Evolutionary conservation across 2,329 filamentous ascomycete genomes (phyloP), one percentile per base, ranked within the genome.

Genomic region (Fusarium incarnatum): DNA sequence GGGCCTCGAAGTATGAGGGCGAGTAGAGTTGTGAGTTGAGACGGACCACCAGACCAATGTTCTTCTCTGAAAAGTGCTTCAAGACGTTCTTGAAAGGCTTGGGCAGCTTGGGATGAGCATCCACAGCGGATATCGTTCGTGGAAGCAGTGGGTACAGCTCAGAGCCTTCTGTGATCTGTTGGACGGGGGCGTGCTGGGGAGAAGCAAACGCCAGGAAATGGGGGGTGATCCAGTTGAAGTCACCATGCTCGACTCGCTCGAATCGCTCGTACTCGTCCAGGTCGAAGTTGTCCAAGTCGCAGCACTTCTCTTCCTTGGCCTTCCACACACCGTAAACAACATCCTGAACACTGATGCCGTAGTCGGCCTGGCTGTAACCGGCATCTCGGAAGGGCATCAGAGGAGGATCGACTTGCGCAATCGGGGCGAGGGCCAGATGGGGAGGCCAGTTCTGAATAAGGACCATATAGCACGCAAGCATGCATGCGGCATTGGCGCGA

Each of bases 181-280:
- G 87, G 15, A 92, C 88, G 8, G 94, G 93, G 60, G 88, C 86
- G 76, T 94, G 91, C 80, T 98, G 94, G 13, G 96, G 96, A 22
- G 95, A 98, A 46, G 96, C 96, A 79, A 99, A 98, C 23, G 96
- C 96, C 54, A 99, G 88, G 83, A 99, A 99, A 77, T 94, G 86
- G 11, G 95, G 94, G 8, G 94, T 97, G 63, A 99, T 88, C 96
- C 96, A 99, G 88, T 99, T 99, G 91, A 99, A 99, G 83, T 99
- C 96, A 69, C 96, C 96, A 85, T 98, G 94, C 79, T 99, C 96
- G 22, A 99, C 96, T 62, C 96, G 89, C 83, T 99, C 96, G 76
- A 89, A 99, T 79, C 89, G 92, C 83, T 99, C 96, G 79, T 99
- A 99, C 88, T 98, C 94, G 82, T 98, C 94, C 22, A 99, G 87